Evolutionary conservation across 2,329 filamentous ascomycete genomes (phyloP).

Genomic region (Talaromyces sp.): DNA sequence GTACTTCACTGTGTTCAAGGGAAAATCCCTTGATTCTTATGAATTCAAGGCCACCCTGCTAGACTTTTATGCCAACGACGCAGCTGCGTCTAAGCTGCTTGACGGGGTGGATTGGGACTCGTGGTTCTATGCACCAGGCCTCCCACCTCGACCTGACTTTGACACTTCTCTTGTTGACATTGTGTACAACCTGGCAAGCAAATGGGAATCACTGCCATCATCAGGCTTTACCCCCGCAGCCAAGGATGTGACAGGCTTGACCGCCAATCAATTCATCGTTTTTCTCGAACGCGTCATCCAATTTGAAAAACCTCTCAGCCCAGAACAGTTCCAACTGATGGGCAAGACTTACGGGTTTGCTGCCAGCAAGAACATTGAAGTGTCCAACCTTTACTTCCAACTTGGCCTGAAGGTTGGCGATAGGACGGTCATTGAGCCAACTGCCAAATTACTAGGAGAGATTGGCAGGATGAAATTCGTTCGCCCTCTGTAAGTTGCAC

Average conservation of each 20-base stretch:
- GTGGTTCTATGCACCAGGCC: constrained; percentile 82
- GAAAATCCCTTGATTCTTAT: constrained; percentile 84
- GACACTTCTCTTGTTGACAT: constrained; percentile 82
- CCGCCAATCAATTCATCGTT: constrained; percentile 83
- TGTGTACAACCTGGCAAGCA: constrained; percentile 75
- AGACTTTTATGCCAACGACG: constrained; percentile 73
- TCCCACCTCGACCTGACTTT: constrained; percentile 86
- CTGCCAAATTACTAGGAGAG: constrained; percentile 68
- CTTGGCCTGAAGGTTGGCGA: constrained; percentile 74
- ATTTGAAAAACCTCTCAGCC: constrained; percentile 59
- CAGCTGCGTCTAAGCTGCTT: constrained; percentile 57
- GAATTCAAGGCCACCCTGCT: constrained; percentile 89
- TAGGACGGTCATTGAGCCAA: constrained; percentile 62
- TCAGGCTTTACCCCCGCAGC: constrained; percentile 56
- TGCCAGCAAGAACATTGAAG: constrained; percentile 78
- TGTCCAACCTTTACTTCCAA: constrained; percentile 74
- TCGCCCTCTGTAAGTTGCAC: constrained; percentile 61
- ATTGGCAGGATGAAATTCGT: constrained; percentile 98
- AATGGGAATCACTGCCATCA: constrained; percentile 62
- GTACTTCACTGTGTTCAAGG: constrained; percentile 82
- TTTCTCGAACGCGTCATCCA: constrained; percentile 78
- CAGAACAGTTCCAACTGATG: constrained; percentile 65
- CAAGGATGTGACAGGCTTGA: constrained; percentile 68
- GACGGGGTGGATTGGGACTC: constrained; percentile 80
- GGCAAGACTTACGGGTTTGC: constrained; percentile 70